Evolutionary conservation across 805 yeast genomes (phyloP).

Genomic region (Wickerhamiella dianesei): DNA sequence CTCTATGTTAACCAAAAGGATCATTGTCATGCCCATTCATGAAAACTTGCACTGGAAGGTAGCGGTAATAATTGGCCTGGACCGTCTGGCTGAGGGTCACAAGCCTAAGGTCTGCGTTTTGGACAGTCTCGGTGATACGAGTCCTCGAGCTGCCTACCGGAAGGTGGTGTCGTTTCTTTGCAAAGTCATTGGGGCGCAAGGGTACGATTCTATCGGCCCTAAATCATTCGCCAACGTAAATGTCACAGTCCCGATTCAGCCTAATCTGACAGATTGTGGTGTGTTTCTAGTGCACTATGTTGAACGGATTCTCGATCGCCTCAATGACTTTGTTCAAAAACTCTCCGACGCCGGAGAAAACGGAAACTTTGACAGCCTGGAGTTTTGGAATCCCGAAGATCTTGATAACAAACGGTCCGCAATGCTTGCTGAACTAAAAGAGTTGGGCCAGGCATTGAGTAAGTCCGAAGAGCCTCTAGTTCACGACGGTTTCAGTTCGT

Average conservation of each 20-base stretch:
- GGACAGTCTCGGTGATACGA: conserved; percentile 49
- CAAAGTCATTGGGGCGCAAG: conserved; percentile 3
- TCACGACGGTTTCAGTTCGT: not conserved
- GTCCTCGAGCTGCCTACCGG: conserved; percentile 8
- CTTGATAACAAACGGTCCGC: conserved; percentile 10
- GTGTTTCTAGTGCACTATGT: conserved; percentile 73
- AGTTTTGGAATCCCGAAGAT: conserved; percentile 14
- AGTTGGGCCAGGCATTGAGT: conserved; percentile 4
- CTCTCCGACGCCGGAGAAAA: conserved; percentile 4
- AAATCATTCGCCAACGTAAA: not conserved
- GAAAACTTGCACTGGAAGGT: conserved; percentile 80
- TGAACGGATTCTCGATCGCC: conserved; percentile 40
- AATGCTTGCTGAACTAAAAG: conserved; percentile 5
- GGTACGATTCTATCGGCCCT: not conserved
- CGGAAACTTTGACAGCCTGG: conserved; percentile 1
- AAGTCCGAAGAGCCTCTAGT: not conserved
- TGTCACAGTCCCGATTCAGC: conserved; percentile 62
- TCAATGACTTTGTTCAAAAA: conserved; percentile 28
- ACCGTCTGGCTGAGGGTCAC: conserved; percentile 3
- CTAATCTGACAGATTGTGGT: conserved; percentile 89
- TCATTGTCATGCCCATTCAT: conserved; percentile 68
- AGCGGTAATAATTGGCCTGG: conserved; percentile 37
- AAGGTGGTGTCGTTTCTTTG: conserved; percentile 10
- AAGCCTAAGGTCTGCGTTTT: conserved; percentile 40
- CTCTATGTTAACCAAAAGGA: conserved; percentile 44